A percentile compares a stretch with the other conserved stretches of the same genome.
phyloP scores from a whole-genome alignment of 2,329 filamentous ascomycete species.

The Phialophora chinensis region DNA sequence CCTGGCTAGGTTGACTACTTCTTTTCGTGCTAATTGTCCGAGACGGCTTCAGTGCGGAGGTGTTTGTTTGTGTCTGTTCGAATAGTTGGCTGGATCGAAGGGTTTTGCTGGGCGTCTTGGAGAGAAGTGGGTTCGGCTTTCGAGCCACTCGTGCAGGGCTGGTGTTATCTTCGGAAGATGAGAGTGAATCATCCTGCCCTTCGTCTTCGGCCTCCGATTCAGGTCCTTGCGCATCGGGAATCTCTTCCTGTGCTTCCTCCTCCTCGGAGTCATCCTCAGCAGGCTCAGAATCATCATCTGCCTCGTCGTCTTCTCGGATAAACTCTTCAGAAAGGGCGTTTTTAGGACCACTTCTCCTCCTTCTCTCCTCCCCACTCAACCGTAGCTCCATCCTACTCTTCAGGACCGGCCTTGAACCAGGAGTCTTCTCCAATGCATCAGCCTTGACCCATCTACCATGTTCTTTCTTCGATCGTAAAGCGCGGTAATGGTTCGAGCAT shows the following conservation, averaged over 20 bases:
- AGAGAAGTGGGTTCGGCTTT: slow-evolving; percentile 16
- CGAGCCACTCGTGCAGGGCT: neutral
- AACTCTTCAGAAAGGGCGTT: slow-evolving; percentile 23
- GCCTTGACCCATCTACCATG: slow-evolving; percentile 31
- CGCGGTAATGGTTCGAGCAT: slow-evolving; percentile 39
- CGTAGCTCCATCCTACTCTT: slow-evolving; percentile 36
- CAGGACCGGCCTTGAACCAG: slow-evolving; percentile 23
- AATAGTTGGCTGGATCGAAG: slow-evolving; percentile 32
- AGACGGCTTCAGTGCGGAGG: slow-evolving; percentile 29
- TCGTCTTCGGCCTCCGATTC: slow-evolving; percentile 8
- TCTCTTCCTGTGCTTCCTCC: slow-evolving; percentile 8
- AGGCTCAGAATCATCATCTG: slow-evolving; percentile 18
- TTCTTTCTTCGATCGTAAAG: slow-evolving; percentile 30
- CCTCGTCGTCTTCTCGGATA: slow-evolving; percentile 31
- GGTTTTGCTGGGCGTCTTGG: slow-evolving; percentile 31
- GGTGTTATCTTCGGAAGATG: slow-evolving; percentile 1
- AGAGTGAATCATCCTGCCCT: slow-evolving; percentile 1
- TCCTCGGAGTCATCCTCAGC: neutral
- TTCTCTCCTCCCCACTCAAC: slow-evolving; percentile 10
- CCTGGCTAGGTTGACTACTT: slow-evolving; percentile 23
- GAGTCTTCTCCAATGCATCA: slow-evolving; percentile 27
- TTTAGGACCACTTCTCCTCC: slow-evolving; percentile 7
- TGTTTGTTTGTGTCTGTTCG: slow-evolving; percentile 35
- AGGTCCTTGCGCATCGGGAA: slow-evolving; percentile 5
- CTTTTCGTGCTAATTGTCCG: slow-evolving; percentile 4